Evolutionary conservation across 371 early-diverging fungal genomes (phyloP), one percentile per base, ranked within the genome.

Genomic region (Haplosporangium sp.): DNA sequence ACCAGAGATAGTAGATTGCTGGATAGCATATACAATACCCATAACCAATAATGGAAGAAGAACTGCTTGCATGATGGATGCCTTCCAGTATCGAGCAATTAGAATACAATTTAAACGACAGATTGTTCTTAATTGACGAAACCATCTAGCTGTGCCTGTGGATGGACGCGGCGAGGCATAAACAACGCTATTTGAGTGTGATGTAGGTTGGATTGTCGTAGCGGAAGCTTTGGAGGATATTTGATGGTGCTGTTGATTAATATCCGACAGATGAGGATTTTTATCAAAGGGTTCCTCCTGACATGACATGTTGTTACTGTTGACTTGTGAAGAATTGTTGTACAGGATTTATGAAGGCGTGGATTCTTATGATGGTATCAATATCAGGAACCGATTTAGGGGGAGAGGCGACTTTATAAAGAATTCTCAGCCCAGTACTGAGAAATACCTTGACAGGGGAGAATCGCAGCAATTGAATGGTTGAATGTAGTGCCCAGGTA

Each of bases 261-360:
- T 35, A 20, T 55, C 55, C 34, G 55, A 55, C 17, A 34, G 15
- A 9, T 55, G 55, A 11, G 34, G 27, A 27, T 27, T 27, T 27
- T 27, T 27, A 27, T 27, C 27, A 27, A 1, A 27, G 27, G 27
- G 27, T 27, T 27, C 27, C 27, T 27, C 27, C 27, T 27, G 27
- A 27, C 27, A 27, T 27, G 27, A 27, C 27, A 27, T 27, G 27
- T 27, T 27, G 27, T 27, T 27, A 27, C 27, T 27, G 27, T 27
- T 27, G 27, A 27, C 27, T 27, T 27, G 27, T 27, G 27, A 27
- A 27, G 27, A 27, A 27, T 27, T 57, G 35, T 13, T 57, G 38
- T 59, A 37, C 17, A 39, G 15, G 58, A 67, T 92, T 96, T 72
- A 93, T 94, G 85, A 61, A 95, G 89, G 83, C 40, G 44, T 50